phyloP scores from a whole-genome alignment of 768 basidiomycete species.

The Cystoderma amianthinum region DNA sequence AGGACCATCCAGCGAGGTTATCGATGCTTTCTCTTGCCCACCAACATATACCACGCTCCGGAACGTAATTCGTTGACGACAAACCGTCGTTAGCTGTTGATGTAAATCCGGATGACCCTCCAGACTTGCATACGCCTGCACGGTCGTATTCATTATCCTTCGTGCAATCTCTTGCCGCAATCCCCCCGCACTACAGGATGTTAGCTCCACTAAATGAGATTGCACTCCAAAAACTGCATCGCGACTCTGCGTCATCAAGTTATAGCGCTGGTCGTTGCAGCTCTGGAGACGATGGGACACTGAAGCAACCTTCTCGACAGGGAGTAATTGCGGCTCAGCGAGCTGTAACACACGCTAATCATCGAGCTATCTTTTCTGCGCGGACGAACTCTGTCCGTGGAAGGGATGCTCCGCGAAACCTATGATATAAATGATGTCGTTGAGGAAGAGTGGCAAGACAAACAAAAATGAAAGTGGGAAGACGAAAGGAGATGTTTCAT shows the following conservation, averaged over 20 bases:
- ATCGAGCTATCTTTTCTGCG: slow-evolving; percentile 74
- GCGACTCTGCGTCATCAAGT: slow-evolving; percentile 57
- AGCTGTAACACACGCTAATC: slow-evolving; percentile 78
- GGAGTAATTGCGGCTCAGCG: slow-evolving; percentile 94
- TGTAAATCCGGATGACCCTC: slow-evolving; percentile 76
- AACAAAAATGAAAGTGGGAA: slow-evolving; percentile 68
- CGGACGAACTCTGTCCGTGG: slow-evolving; percentile 83
- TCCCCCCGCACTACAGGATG: slow-evolving; percentile 62
- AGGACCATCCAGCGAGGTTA: slow-evolving; percentile 70
- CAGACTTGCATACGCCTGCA: too few species aligned
- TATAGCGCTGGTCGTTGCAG: slow-evolving; percentile 38
- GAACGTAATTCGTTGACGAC: slow-evolving; percentile 53
- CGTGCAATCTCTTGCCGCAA: slow-evolving; percentile 71
- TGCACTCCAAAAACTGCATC: slow-evolving; percentile 64
- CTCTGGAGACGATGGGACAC: slow-evolving; percentile 17
- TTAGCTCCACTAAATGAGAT: slow-evolving; percentile 82
- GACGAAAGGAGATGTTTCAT: slow-evolving; percentile 27
- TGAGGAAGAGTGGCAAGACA: slow-evolving; percentile 79
- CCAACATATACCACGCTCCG: slow-evolving; percentile 61
- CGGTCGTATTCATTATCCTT: slow-evolving; percentile 84
- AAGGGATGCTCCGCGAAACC: slow-evolving; percentile 84
- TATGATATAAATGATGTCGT: slow-evolving; percentile 92
- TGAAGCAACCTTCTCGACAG: slow-evolving; percentile 52
- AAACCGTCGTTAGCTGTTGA: slow-evolving; percentile 86
- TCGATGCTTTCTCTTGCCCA: slow-evolving; percentile 76